Base-by-base conservation (phyloP, 1,139 yeast species). In the Saccharomycopsis crataegensis region DNA sequence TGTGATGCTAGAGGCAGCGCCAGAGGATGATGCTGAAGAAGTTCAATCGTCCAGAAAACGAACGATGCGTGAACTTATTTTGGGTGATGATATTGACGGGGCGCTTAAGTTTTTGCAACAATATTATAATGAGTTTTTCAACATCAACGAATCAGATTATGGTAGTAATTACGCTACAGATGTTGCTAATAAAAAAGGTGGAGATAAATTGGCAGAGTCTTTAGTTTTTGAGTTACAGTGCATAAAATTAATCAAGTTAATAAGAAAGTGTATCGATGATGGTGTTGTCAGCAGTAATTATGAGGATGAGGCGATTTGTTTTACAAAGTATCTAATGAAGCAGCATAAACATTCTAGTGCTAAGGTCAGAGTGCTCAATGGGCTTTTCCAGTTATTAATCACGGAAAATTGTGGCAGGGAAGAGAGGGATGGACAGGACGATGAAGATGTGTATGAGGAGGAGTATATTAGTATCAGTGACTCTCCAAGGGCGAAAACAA, bases 21-120 rank as follows among this genome's bases (percentile, higher is more conserved):
- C 8, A 3, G 40, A 28, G 65, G 63, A 17, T 61, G 56, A 22
- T 61, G 62, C 54, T 52, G 61, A 52, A 58, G 63, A 51, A 46
- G 50, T 11, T 42, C 65, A 60, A 34, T 49, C 36, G 2, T 31
- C 9, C 6, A 8, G 14, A 12, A 75, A 93, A 54, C 83, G 81
- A 59, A 66, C 71, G 12, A 70, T 85, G 34, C 72, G 83, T 7
- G 66, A 70, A 31, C 70, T 67, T 50, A 65, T 83, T 43, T 60
- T 73, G 14, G 66, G 71, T 1, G 77, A 80, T 38, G 73, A 82
- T 44, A 76, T 83, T 57, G 79, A 76, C 43, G 64, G 16, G 11
- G n/a, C 52, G n/a, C 37, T 54, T 12, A 41, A 42, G 60, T 16
- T 46, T 46, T 36, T 52, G 22, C 12, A 48, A 17, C 5, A 12